These are phyloP conservation scores for Podospora comata DNA, from an alignment of 495 filamentous ascomycete species.

Conservation along the genomic window DNA sequence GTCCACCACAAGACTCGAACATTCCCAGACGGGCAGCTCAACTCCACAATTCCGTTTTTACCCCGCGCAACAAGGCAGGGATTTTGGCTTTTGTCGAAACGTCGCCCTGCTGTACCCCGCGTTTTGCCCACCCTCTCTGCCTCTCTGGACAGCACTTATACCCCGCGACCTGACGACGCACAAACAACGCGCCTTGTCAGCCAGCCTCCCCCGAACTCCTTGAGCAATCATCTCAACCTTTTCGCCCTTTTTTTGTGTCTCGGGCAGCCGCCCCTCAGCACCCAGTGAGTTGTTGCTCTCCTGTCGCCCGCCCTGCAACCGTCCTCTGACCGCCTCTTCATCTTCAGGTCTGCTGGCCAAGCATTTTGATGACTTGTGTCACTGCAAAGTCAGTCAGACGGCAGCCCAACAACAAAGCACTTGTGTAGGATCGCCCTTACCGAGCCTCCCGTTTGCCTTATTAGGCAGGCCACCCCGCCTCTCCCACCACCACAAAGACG, in stretches of 20 bases:
- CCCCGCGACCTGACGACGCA: background rate
- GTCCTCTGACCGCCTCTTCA: background rate
- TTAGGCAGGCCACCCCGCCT: conserved; percentile 7
- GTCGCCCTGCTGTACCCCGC: conserved; percentile 11
- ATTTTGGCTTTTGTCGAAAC: background rate
- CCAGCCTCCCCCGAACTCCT: background rate
- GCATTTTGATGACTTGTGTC: conserved; percentile 18
- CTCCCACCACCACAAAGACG: background rate
- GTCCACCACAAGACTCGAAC: background rate
- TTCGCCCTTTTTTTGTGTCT: background rate
- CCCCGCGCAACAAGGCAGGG: conserved; percentile 10
- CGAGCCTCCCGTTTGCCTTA: conserved; percentile 2
- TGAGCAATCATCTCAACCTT: background rate
- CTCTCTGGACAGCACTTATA: background rate
- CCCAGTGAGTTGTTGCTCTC: background rate
- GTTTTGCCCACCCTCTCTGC: conserved; percentile 9
- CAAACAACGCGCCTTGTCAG: background rate
- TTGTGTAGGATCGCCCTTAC: conserved; percentile 12
- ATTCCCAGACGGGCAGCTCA: conserved; percentile 1
- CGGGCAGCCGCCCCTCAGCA: background rate
- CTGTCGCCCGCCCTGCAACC: background rate
- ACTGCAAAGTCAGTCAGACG: conserved; percentile 11
- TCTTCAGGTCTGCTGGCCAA: conserved; percentile 15
- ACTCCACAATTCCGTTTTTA: background rate
- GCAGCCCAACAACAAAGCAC: conserved; percentile 11